phyloP scores from a whole-genome alignment of 2,329 filamentous ascomycete genomes.

The Didymella segeticola region DNA sequence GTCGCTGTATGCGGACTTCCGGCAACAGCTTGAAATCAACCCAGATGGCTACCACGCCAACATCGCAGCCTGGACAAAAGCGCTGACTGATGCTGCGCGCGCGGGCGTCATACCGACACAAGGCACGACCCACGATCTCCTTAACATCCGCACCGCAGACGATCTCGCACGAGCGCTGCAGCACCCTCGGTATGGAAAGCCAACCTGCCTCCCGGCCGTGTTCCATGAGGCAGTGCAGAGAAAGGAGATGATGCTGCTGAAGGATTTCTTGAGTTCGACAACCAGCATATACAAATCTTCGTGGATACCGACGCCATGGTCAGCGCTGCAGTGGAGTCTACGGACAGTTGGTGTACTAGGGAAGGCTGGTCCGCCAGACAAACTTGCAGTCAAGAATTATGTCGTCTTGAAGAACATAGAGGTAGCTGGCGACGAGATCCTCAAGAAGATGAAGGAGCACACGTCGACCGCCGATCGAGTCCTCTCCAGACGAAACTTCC shows the following conservation, averaged over 20 bases:
- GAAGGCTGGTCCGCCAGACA: slow-evolving; percentile 58
- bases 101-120: slow-evolving; percentile 64
- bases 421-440: slow-evolving; percentile 55
- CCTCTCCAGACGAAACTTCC: slow-evolving; percentile 45
- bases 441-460: slow-evolving; percentile 47
- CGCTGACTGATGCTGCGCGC: slow-evolving; percentile 71
- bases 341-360: slow-evolving; percentile 68
- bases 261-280: slow-evolving; percentile 69
- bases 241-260: slow-evolving; percentile 72
- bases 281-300: slow-evolving; percentile 75
- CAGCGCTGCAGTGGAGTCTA: slow-evolving; percentile 76
- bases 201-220: slow-evolving; percentile 79
- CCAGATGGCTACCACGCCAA: slow-evolving; percentile 87
- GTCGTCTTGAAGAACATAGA: slow-evolving; percentile 71
- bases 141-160: slow-evolving; percentile 63
- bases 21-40: slow-evolving; percentile 74
- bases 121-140: slow-evolving; percentile 51
- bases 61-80: slow-evolving; percentile 77
- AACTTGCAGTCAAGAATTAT: slow-evolving; percentile 66
- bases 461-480: slow-evolving; percentile 44
- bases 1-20: slow-evolving; percentile 89
- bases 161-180: slow-evolving; percentile 74
- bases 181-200: slow-evolving; percentile 78
- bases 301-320: slow-evolving; percentile 74
- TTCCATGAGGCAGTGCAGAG: slow-evolving; percentile 75